Percentiles rank a stretch among this genome's conserved stretches.
Evolutionary conservation across 1,284 basidiomycete species (phyloP).

Genomic region (Heimioporus retisporus): DNA sequence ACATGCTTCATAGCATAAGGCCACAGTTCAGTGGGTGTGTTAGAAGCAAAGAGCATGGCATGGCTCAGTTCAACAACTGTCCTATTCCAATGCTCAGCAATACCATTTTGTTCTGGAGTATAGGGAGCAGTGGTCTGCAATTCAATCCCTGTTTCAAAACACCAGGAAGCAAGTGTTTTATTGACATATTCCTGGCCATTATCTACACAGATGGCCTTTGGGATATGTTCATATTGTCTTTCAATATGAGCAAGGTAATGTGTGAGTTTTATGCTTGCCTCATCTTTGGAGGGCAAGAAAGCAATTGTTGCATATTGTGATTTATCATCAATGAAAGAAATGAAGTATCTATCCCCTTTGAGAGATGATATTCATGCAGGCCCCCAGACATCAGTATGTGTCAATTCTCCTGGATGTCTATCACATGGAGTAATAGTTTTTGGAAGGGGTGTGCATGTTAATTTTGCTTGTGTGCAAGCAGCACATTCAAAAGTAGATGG

Average conservation of each 20-base stretch:
- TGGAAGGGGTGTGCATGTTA: background rate
- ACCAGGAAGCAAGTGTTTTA: background rate
- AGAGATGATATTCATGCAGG: background rate
- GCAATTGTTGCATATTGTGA: background rate
- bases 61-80: conserved; percentile 10
- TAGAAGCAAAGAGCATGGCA: conserved; percentile 5
- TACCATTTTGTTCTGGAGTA: conserved; percentile 18
- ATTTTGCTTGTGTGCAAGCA: background rate
- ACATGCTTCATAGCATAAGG: conserved; percentile 6
- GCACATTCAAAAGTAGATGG: background rate
- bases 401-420: background rate
- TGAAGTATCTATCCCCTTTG: background rate
- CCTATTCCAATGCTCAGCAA: conserved; percentile 11
- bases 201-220: background rate
- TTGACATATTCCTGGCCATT: conserved; percentile 23
- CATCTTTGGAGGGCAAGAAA: background rate
- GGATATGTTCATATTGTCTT: fast-evolving
- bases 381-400: conserved; percentile 11
- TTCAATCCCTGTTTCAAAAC: background rate
- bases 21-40: conserved; percentile 14
- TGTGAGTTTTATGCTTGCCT: background rate
- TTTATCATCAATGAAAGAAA: conserved; percentile 7
- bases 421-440: background rate
- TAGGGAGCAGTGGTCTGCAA: conserved; percentile 11
- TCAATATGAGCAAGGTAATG: background rate